Base-by-base conservation (phyloP, 495 filamentous ascomycete species). In the Xylaria palmicola region DNA sequence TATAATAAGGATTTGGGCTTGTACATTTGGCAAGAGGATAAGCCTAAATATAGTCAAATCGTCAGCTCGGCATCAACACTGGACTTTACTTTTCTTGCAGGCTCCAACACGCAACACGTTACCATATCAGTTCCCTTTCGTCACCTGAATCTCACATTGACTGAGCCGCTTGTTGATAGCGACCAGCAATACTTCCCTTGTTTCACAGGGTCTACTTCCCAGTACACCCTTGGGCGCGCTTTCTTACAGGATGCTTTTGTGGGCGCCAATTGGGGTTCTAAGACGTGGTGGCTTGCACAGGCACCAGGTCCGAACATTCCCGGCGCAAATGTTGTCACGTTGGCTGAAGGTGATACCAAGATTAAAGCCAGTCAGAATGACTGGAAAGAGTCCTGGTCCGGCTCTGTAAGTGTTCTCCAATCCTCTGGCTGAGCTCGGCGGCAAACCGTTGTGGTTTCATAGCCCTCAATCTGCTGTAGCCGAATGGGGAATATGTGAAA, bases 211-310 rank as follows among this genome's bases (percentile, higher is more conserved):
- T 34, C 45, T 1, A 45, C 62, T 20, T 60, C 60, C 20, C 37
- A 24, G 5, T 81, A 73, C 40, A 64, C 62, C 8, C 77, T 86
- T 32, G 83, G 83, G 1, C 75, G 84, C 24, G 75, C 83, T 1
- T 86, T 87, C 54, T 62, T 86, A 12, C 84, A 87, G 63, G 82
- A 81, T 24, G 79, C 83, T 6, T 85, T 85, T 57, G 59, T 85
- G 0, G 83, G 80, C 15, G 74, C 76, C 6, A 83, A 84, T 68
- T 83, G 76, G 74, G 68, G 59, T 32, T 54, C 64, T n/a, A 74
- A 75, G 8, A 72, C 62, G 12, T 81, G 75, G 73, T 83, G 76
- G 65, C 66, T 83, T 17, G 80, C 78, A 5, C 80, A 83, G 63
- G 80, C 80, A 27, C 79, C 80, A 4, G 80, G 80, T 9, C 79